phyloP scores from a whole-genome alignment of 2,329 filamentous ascomycete species.

The Ceratocystis variospora region DNA sequence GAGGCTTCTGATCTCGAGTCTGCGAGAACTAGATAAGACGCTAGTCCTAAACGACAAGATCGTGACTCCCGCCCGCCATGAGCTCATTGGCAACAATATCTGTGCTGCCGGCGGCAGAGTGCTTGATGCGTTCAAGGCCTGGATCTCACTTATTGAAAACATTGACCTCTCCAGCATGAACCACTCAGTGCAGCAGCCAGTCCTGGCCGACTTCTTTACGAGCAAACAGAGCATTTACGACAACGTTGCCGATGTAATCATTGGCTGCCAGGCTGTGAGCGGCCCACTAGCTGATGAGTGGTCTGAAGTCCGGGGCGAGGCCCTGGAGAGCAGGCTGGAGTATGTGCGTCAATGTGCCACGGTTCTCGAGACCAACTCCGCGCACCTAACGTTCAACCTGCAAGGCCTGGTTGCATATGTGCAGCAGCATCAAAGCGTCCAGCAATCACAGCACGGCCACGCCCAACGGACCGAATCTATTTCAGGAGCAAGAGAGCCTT shows the following conservation, averaged over 20 bases:
- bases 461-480: constrained; percentile 34
- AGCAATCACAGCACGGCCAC: constrained; percentile 26
- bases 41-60: constrained; percentile 67
- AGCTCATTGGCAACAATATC: constrained; percentile 66
- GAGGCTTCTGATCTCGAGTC: constrained; percentile 68
- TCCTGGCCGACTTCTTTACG: constrained; percentile 71
- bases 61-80: constrained; percentile 63
- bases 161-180: constrained; percentile 73
- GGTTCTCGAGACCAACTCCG: constrained; percentile 73
- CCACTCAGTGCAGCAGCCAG: constrained; percentile 67
- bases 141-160: constrained; percentile 80
- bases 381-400: constrained; percentile 75
- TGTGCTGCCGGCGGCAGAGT: constrained; percentile 67
- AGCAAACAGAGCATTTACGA: constrained; percentile 94
- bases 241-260: constrained; percentile 73
- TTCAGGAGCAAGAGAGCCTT: constrained; percentile 31
- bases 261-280: constrained; percentile 82
- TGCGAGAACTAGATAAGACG: constrained; percentile 76
- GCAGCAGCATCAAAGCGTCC: constrained; percentile 20
- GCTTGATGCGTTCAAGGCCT: constrained; percentile 77
- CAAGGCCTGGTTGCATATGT: constrained; percentile 77
- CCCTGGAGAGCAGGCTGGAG: constrained; percentile 72
- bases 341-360: constrained; percentile 64
- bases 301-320: constrained; percentile 81
- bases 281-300: constrained; percentile 89